Conservation (phyloP, 176 grass and related monocot species). For the sorghum (Sorghum bicolor) region Sorghum_bicolor_NCBIv3 NC_012879.2:54034001-54034500, state of each 20-base stretch:
- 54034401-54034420: not conserved
- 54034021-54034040: slow-evolving; percentile 85
- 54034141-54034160: slow-evolving; percentile 75
- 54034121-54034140: slow-evolving; percentile 85
- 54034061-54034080: slow-evolving; percentile 78
- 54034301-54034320: not conserved
- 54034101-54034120: slow-evolving; percentile 92
- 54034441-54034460: not conserved
- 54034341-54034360: not conserved
- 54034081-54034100: slow-evolving; percentile 94
- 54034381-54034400: not conserved
- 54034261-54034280: not conserved
- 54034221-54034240: slow-evolving; percentile 34
- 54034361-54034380: not conserved
- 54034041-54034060: slow-evolving; percentile 81
- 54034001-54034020: slow-evolving; percentile 79
- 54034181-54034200: not conserved
- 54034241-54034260: slow-evolving; percentile 9
- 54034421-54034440: not conserved
- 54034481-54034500: not conserved
- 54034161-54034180: not conserved
- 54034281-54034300: not conserved
- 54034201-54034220: not conserved
- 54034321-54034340: slow-evolving; percentile 18
- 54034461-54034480: not conserved